Percentiles rank a stretch among this genome's conserved stretches.
Conservation (phyloP, 169 alveolate species). For the Besnoitia besnoiti region DNA sequence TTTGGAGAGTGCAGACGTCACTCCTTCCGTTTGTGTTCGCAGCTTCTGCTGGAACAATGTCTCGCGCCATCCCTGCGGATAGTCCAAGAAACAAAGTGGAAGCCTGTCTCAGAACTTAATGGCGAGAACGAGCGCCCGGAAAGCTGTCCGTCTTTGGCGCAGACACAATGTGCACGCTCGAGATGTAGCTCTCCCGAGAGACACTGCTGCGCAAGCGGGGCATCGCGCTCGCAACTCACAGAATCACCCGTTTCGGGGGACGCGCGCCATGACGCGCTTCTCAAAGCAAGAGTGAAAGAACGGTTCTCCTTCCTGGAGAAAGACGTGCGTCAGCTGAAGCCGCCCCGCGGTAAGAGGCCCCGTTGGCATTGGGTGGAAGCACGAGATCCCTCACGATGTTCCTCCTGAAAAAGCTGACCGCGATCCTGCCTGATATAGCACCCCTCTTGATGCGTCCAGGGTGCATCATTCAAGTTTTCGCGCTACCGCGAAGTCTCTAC, state of each 20-base stretch:
- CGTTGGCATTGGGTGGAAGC: no score
- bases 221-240: not conserved
- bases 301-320: slow-evolving; percentile 3
- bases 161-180: not conserved
- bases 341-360: slow-evolving; percentile 10
- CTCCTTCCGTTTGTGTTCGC: not conserved
- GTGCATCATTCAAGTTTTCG: no score
- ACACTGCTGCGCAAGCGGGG: not conserved
- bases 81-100: not conserved
- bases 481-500: no score
- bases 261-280: not conserved
- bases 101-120: slow-evolving; percentile 1
- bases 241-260: not conserved
- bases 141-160: not conserved
- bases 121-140: not conserved
- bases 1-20: no score
- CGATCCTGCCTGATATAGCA: no score
- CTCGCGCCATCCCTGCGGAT: not conserved
- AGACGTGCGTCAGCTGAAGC: slow-evolving; percentile 38
- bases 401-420: no score
- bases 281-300: slow-evolving; percentile 16
- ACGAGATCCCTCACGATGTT: no score
- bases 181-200: not conserved
- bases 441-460: no score
- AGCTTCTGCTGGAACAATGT: slow-evolving; percentile 13